Base-by-base conservation (phyloP, 2,329 filamentous ascomycete species). In the Neonectria sp. region DNA sequence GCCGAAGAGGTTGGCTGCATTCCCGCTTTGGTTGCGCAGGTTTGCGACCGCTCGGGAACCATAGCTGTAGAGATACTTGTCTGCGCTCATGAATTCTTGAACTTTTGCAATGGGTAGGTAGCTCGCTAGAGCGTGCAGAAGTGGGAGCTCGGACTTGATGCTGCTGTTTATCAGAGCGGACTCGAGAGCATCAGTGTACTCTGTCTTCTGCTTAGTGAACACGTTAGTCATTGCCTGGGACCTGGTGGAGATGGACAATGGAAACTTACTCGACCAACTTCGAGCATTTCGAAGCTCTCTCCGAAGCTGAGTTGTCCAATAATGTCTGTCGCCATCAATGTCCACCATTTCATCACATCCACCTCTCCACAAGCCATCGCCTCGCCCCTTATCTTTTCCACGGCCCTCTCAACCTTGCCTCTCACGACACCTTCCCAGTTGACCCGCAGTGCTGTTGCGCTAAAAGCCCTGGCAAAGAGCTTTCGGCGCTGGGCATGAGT, bases 321-420 rank as follows among this genome's bases (percentile, higher is more conserved):
- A 0, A 73, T 55, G 13, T 73, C 71, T 0, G 65, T 68, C 0
- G 71, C 63, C 68, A 72, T 69, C 0, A 73, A 46, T 0, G 65
- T 71, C 71, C 70, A 73, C 70, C 68, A 73, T 7, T 73, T 73
- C 2, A 71, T 57, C 0, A 73, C 31, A 27, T 73, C 68, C 0
- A 62, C 70, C 0, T 53, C 33, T 2, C 57, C 62, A 4, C 27
- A 21, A 3, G 25, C 43, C 13, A 29, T 31, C 5, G 46, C 58
- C 4, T 68, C 66, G 2, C 13, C 7, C 21, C 53, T 57, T 0
- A 73, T 71, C 17, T 31, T 65, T 2, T 33, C 12, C 3, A 68
- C 55, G 3, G 66, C 62, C 1, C 37, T 31, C 3, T 65, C 46
- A 8, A 57, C 43, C 15, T 69, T 73, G 2, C 49, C 6, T 2